Evolutionary conservation across 208 protist species (phyloP), one percentile per base, ranked within the genome.

Genomic region (Spongospora subterranea): DNA sequence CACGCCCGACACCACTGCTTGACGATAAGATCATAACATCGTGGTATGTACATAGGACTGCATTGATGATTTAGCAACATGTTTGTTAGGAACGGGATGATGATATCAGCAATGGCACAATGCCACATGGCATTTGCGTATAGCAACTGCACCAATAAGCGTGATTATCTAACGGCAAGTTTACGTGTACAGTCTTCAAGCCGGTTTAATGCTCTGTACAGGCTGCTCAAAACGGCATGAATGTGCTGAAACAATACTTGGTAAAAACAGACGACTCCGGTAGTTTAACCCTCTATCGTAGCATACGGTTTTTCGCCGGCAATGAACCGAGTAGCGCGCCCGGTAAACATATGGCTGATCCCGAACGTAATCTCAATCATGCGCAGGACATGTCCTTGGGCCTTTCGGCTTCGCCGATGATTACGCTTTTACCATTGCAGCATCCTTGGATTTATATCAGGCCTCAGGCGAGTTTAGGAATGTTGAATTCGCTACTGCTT

Each of bases 11-110:
- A 1, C 88, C 88, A 35, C 6, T 64, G 17, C 6, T 17, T 40
- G 88, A 89, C n/a, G 88, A 89, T 45, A 89, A 89, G n/a, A 89
- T 89, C 65, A 89, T 89, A 60, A 45, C 88, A 40, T 6, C 50
- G 11, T 89, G 88, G 88, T 82, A 82, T 20, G n/a, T 35, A 45
- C 71, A n/a, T 20, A 13, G 35, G 40, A 82, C 17, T 13, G 11
- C 13, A 6, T 6, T 20, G 6, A 13, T 45, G 11, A 39, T 82
- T 45, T 17, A 13, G 6, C n/a, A 17, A 13, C n/a, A 39, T 6
- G n/a, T 82, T 82, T 35, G 6, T 82, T n/a, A 82, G 71, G 71
- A 89, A 89, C n/a, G 88, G 32, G 11, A 89, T 89, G 88, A 71
- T 71, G 88, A 89, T 89, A 60, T 76, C 50, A 20, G 88, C 88